These are phyloP conservation scores for Ogataea sp. DNA, from an alignment of 805 yeast species.

Conservation along the genomic window DNA sequence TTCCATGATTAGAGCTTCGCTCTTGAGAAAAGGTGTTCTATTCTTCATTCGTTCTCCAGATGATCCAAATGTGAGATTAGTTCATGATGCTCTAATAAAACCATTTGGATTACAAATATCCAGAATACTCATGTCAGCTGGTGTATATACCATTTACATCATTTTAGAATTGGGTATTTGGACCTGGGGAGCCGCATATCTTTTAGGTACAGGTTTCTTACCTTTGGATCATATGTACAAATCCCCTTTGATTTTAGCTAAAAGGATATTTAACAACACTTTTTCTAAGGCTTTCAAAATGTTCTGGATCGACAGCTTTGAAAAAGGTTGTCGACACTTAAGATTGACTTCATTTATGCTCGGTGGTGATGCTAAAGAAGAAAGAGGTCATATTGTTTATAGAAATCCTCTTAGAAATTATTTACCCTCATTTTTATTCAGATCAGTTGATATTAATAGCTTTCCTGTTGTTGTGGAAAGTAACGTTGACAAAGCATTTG, in stretches of 20 bases:
- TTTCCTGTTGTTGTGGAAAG: slow-evolving; percentile 42
- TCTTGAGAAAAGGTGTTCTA: slow-evolving; percentile 81
- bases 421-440: slow-evolving; percentile 29
- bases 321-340: slow-evolving; percentile 43
- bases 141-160: slow-evolving; percentile 68
- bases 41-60: slow-evolving; percentile 92
- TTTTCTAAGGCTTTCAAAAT: not conserved
- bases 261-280: not conserved
- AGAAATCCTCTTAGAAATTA: slow-evolving; percentile 27
- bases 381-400: slow-evolving; percentile 62
- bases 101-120: slow-evolving; percentile 67
- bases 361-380: slow-evolving; percentile 51
- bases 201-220: slow-evolving; percentile 22
- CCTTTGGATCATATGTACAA: slow-evolving; percentile 9
- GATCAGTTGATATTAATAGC: slow-evolving; percentile 32
- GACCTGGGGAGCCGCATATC: slow-evolving; percentile 38
- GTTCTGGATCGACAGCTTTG: slow-evolving; percentile 60
- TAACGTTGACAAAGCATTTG: slow-evolving; percentile 38
- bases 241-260: not conserved
- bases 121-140: slow-evolving; percentile 63
- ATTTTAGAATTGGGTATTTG: slow-evolving; percentile 65
- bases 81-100: slow-evolving; percentile 79
- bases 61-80: slow-evolving; percentile 79
- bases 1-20: slow-evolving; percentile 65
- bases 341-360: slow-evolving; percentile 78